Base-by-base conservation (phyloP, 306 rosid genomes). In the Ormosia emarginata region DNA sequence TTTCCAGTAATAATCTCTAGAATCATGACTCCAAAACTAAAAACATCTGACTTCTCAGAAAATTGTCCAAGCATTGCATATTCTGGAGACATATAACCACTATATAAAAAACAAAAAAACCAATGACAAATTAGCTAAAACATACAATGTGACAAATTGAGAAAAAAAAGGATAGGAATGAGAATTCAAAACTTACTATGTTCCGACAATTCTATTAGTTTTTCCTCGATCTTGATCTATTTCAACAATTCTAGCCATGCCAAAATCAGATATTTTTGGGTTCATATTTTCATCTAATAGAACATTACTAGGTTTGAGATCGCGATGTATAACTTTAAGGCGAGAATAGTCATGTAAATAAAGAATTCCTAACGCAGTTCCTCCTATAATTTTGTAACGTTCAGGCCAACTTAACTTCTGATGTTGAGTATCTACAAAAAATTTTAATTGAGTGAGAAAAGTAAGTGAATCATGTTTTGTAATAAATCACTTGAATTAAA, bases 231-330 rank as follows among this genome's bases (percentile, higher is more conserved):
- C 71, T 78, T 86, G 76, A 6, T 87, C 89, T 2, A 44, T 59
- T 0, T 10, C 78, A 30, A 87, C 39, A 2, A 89, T 81, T 68
- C 68, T 89, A 3, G 91, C 90, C 85, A 84, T 81, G 0, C 87
- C 91, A 71, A 93, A 93, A 63, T 93, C 90, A 33, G 88, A 80
- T 0, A 90, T 87, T 34, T 91, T 93, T 1, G 90, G 81, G 29
- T 91, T 71, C 84, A 93, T 74, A 0, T 84, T 34, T 1, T 8
- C 9, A 8, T 89, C 92, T 18, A 89, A 40, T 5, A 93, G 36
- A 49, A 93, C 7, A 49, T 89, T 91, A 33, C 87, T 85, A 5
- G 88, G 80, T 77, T 92, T 90, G 3, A 89, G 67, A 80, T 92
- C 94, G 3, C 85, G 86, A 18, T 90, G 89, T 0, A 93, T 88